Evolutionary conservation across 768 basidiomycete genomes (phyloP), one percentile per base, ranked within the genome.

Genomic region (Podaxis rugospora): DNA sequence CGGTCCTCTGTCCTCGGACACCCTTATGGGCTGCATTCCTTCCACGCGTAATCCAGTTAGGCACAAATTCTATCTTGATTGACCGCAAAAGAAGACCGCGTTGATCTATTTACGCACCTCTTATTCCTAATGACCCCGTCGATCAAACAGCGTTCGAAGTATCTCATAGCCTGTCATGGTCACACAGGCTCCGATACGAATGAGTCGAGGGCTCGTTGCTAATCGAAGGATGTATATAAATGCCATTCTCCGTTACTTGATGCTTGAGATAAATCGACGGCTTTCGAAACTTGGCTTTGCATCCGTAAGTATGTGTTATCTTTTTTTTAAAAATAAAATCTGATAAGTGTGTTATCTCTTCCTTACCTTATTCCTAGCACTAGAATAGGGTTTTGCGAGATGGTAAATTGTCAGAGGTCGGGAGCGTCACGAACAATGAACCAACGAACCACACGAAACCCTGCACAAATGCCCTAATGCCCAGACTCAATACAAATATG

Each of bases 11-110:
- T 47, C 51, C 59, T 49, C 35, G 59, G 59, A 18, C 21, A 46
- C n/a, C 11, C 42, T 10, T 32, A 18, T 25, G 39, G 18, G n/a
- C n/a, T 21, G 47, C n/a, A 32, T 40, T 28, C 39, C 42, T 61
- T 55, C 59, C 52, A 61, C 46, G 44, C 16, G 10, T 52, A 18
- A 18, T 60, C 40, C 59, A 55, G 59, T 18, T 36, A 61, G 59
- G 59, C 46, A 61, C 59, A 16, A 28, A 21, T 49, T 18, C 59
- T 50, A 52, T 21, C 27, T 36, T 60, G 59, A 60, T 54, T 23
- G 39, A 46, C 32, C n/a, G 42, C 36, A 14, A 46, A 23, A 53
- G 25, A 21, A 39, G 44, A 23, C 14, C 18, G 36, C 35, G 16
- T 47, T 54, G 35, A 54, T 46, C 52, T 5, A 18, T 37, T 58